A percentile compares a stretch with the other conserved stretches of the same genome.
phyloP scores from a whole-genome alignment of 139 green algal genomes.

The Tetratostichococcus sp. region DNA sequence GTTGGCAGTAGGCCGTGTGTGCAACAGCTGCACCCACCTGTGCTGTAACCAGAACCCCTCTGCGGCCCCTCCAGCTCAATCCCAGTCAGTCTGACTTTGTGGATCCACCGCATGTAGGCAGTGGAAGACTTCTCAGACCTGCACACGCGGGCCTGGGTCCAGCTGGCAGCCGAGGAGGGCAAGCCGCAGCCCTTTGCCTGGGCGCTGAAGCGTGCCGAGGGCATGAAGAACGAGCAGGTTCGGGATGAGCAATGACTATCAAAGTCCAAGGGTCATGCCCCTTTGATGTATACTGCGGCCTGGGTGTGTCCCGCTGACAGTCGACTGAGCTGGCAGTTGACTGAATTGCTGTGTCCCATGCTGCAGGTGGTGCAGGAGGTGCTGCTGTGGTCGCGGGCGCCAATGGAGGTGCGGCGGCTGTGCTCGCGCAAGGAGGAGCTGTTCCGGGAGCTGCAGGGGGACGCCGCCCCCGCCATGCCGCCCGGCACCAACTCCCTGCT shows the following conservation, averaged over 20 bases:
- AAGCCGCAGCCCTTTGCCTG: conserved; percentile 66
- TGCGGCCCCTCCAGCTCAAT: neutral
- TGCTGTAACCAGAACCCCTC: no score
- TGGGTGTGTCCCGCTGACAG: neutral
- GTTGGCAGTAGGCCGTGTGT: no score
- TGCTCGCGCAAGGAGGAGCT: conserved; percentile 73
- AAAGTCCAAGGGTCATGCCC: no score
- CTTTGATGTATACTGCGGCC: neutral
- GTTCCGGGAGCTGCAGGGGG: conserved; percentile 46
- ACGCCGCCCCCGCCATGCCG: conserved; percentile 32
- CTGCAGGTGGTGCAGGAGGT: conserved; percentile 75
- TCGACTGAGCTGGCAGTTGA: no score
- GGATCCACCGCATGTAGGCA: neutral
- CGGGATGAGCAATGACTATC: no score
- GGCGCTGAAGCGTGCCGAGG: conserved; percentile 58
- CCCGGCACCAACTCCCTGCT: conserved; percentile 61
- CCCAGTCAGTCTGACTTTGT: neutral
- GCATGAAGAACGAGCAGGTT: conserved; percentile 89
- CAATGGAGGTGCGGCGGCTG: conserved; percentile 58
- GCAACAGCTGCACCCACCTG: no score
- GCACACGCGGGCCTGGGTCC: conserved; percentile 66
- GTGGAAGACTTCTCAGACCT: conserved; percentile 53
- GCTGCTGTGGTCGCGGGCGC: conserved; percentile 88
- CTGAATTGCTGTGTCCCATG: no score
- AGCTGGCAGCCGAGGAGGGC: conserved; percentile 76